Base-by-base conservation (phyloP, 345 rosid genomes). In the Anacardium occidentale region DNA sequence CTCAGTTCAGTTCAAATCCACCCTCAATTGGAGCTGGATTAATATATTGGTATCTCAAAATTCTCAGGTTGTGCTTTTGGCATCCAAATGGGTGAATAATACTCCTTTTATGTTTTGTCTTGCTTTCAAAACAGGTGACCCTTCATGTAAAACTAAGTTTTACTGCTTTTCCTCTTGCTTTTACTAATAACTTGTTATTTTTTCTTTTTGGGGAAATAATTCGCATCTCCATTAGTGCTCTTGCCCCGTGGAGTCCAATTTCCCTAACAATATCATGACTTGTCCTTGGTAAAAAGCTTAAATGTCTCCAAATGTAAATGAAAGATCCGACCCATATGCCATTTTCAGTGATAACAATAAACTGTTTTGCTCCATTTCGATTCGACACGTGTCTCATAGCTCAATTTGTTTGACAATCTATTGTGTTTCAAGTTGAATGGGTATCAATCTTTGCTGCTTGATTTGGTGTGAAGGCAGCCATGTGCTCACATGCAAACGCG, bases 401-500 rank as follows among this genome's bases (percentile, higher is more conserved):
- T 45, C 26, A 48, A 5, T 48, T 26, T 10, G 42, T 17, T 48
- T 65, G 56, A 48, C 55, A 25, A 65, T 18, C 24, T 22, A 2
- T 44, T 24, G 18, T 7, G 10, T 18, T n/a, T 17, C 10, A 32
- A 17, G 64, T 29, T n/a, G 32, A 17, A 15, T 37, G 42, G 7
- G 1, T 60, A 29, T 37, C n/a, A 61, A 32, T 15, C 50, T 18
- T 60, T 64, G 53, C 53, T 42, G 11, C n/a, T n/a, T n/a, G 26
- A 1, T 62, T 62, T 40, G 51, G 13, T 10, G 26, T 42, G 67
- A 29, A 48, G 0, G 50, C 48, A 40, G 20, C 17, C 42, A n/a
- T n/a, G 14, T 17, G 32, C 56, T 47, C 69, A 65, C 55, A 58
- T 50, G 54, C 65, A 58, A 58, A 0, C 65, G 73, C 65, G 73